A percentile compares a stretch with the other conserved stretches of the same genome.
These are phyloP conservation scores for Phlebiopsis gigantea DNA, from an alignment of 768 basidiomycete genomes.

Conservation along the genomic window DNA sequence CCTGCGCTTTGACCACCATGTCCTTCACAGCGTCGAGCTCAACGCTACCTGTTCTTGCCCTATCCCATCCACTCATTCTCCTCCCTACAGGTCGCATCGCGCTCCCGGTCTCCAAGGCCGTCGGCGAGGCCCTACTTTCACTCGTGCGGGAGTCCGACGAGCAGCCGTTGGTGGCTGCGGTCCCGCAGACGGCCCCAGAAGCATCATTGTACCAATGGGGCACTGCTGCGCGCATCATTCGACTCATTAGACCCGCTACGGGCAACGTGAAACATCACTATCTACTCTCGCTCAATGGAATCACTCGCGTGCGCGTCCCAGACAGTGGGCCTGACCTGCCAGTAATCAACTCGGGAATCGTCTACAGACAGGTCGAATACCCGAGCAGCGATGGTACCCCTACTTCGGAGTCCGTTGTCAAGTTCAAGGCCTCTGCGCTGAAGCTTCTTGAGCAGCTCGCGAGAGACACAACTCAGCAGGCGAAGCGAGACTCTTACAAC, in stretches of 20 bases:
- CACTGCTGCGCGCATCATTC: conserved; percentile 64
- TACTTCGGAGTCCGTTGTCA: conserved; percentile 48
- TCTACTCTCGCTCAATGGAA: conserved; percentile 66
- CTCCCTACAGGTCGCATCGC: conserved; percentile 70
- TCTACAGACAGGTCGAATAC: conserved; percentile 24
- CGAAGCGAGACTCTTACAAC: conserved; percentile 59
- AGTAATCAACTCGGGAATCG: conserved; percentile 16
- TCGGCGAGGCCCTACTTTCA: conserved; percentile 61
- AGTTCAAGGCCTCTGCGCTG: conserved; percentile 66
- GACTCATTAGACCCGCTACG: conserved; percentile 57
- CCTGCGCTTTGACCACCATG: conserved; percentile 2
- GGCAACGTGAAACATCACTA: conserved; percentile 56
- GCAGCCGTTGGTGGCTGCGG: conserved; percentile 64
- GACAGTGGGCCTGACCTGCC: conserved; percentile 39
- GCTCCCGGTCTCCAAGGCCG: conserved; percentile 53
- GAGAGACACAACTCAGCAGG: conserved; percentile 35
- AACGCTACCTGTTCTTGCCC: conserved; percentile 62
- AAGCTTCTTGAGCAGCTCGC: conserved; percentile 62
- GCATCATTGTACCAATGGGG: conserved; percentile 47
- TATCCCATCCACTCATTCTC: conserved; percentile 68
- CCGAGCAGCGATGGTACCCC: conserved; percentile 38
- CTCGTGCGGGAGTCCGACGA: conserved; percentile 67
- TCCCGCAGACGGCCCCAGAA: conserved; percentile 40
- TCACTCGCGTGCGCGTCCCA: conserved; percentile 58
- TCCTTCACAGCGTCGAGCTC: neutral